Evolutionary conservation across 768 basidiomycete genomes (phyloP).

Genomic region (Tylopilus subfusipes): DNA sequence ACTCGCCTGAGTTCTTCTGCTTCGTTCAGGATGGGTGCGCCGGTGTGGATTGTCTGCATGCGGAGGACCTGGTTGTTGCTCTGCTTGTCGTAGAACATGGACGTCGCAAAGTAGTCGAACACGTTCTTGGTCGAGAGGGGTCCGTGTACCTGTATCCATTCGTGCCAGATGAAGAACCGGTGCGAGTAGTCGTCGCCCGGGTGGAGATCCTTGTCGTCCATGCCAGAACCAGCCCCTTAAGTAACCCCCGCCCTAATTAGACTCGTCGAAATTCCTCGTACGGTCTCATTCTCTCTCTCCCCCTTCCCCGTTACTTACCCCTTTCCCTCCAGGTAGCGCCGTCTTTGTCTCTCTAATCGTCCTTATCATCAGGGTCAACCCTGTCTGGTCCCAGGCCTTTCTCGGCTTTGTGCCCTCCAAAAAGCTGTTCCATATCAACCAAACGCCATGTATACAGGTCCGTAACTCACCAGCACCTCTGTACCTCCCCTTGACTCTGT

Average conservation of each 20-base stretch:
- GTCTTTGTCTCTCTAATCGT: not conserved
- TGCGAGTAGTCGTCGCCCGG: slow-evolving; percentile 80
- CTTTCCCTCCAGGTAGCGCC: not conserved
- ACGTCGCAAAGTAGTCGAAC: slow-evolving; percentile 85
- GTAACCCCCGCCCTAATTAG: too few species aligned
- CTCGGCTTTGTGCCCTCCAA: not conserved
- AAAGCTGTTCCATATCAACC: not conserved
- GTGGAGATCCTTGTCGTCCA: slow-evolving; percentile 64
- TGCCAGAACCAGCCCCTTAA: too few species aligned
- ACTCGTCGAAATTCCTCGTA: not conserved
- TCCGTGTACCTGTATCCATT: slow-evolving; percentile 86
- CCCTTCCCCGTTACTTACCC: not conserved
- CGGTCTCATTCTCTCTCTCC: not conserved
- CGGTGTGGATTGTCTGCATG: slow-evolving; percentile 91
- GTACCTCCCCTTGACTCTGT: not conserved
- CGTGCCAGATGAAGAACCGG: slow-evolving; percentile 87
- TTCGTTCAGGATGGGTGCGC: slow-evolving; percentile 72
- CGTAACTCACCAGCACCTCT: not conserved
- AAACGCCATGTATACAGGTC: not conserved
- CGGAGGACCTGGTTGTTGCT: slow-evolving; percentile 89
- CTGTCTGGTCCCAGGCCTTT: not conserved
- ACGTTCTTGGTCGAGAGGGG: slow-evolving; percentile 74
- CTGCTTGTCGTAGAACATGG: slow-evolving; percentile 93
- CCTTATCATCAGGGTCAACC: not conserved
- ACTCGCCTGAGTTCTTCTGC: slow-evolving; percentile 73